A percentile compares a stretch with the other conserved stretches of the same genome.
phyloP scores from a whole-genome alignment of 345 rosid genomes.

The Trapa incisa region DNA sequence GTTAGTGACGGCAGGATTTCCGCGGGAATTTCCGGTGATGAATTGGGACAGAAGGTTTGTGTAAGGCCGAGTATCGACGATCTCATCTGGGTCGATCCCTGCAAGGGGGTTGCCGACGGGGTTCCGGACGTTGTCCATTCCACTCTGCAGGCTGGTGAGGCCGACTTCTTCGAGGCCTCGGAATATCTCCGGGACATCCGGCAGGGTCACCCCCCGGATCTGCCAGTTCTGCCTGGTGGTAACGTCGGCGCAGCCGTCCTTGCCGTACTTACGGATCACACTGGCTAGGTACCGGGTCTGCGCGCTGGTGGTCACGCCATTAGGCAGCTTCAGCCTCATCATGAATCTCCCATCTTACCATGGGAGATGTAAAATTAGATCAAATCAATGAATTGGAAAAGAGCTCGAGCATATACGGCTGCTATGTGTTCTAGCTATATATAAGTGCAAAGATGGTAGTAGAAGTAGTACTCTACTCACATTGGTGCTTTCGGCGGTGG shows the following conservation, averaged over 20 bases:
- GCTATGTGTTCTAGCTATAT: background rate
- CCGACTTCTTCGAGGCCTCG: constrained; percentile 73
- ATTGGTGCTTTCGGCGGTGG: constrained; percentile 77
- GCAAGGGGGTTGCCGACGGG: constrained; percentile 94
- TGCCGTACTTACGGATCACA: constrained; percentile 74
- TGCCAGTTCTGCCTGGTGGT: constrained; percentile 98
- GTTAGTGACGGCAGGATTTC: constrained; percentile 64
- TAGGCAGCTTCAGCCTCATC: constrained; percentile 95
- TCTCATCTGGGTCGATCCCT: constrained; percentile 83
- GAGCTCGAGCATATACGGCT: background rate
- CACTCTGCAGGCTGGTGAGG: constrained; percentile 81
- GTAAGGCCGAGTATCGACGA: constrained; percentile 80
- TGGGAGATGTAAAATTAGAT: background rate
- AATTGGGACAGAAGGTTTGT: constrained; percentile 63
- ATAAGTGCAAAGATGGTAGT: background rate
- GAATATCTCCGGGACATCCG: constrained; percentile 83
- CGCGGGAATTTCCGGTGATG: constrained; percentile 59
- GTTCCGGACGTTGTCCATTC: constrained; percentile 96
- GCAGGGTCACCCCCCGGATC: constrained; percentile 76
- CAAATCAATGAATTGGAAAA: background rate
- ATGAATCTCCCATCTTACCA: constrained; percentile 76
- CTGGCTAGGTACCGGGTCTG: constrained; percentile 80
- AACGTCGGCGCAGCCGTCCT: constrained; percentile 91
- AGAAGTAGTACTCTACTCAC: constrained; percentile 25
- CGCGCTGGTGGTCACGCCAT: constrained; percentile 84